Percentiles rank a stretch among this genome's conserved stretches.
These are phyloP conservation scores for Podaxis rugospora DNA, from an alignment of 768 basidiomycete species.

Conservation along the genomic window DNA sequence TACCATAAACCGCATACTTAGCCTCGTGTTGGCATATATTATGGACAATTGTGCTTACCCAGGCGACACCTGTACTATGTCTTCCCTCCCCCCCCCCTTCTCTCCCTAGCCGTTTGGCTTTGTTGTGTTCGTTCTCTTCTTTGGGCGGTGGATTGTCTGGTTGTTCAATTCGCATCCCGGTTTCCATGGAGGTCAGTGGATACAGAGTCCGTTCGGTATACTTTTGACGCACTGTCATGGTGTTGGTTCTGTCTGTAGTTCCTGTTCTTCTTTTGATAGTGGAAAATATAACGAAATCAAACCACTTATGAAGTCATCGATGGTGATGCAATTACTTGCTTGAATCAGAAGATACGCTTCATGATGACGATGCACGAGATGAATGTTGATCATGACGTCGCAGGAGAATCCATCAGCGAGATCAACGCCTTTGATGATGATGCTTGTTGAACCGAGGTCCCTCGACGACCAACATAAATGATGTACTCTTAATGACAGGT, in stretches of 20 bases:
- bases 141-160: conserved; percentile 18
- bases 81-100: background rate
- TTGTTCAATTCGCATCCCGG: background rate
- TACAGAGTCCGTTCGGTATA: conserved; percentile 4
- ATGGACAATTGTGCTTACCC: background rate
- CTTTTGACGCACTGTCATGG: background rate
- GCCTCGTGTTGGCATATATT: conserved; percentile 1
- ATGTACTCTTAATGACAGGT: background rate
- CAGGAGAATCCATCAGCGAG: background rate
- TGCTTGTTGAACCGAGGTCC: background rate
- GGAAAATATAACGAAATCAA: conserved; percentile 3
- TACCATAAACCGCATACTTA: conserved; percentile 8
- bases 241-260: conserved; percentile 2
- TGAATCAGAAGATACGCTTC: background rate
- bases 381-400: conserved; percentile 3
- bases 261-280: background rate
- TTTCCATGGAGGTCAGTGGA: background rate
- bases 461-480: background rate
- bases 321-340: background rate
- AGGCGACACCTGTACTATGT: conserved; percentile 6
- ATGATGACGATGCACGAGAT: background rate
- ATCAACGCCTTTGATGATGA: background rate
- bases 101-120: conserved; percentile 1
- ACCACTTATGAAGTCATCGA: conserved; percentile 7
- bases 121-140: conserved; percentile 10